These are phyloP conservation scores for Scolecobasidium constrictum DNA, from an alignment of 2,329 filamentous ascomycete species.

Conservation along the genomic window DNA sequence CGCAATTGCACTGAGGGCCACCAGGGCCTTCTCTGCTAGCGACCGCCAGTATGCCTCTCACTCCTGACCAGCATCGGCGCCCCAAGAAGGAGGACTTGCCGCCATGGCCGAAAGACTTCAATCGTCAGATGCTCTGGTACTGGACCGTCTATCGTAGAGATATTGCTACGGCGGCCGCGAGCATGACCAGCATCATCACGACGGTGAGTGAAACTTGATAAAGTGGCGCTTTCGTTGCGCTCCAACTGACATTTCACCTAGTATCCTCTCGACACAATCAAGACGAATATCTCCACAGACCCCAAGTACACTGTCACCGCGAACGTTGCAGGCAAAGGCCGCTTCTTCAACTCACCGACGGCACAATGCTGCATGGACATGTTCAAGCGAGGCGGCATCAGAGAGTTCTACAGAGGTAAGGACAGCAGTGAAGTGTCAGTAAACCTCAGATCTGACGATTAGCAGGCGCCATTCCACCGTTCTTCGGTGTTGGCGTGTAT, in stretches of 20 bases:
- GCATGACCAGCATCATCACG: constrained; percentile 64
- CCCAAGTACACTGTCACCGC: constrained; percentile 12
- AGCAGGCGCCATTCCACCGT: constrained; percentile 64
- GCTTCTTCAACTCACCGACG: constrained; percentile 58
- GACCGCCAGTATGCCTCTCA: constrained; percentile 31
- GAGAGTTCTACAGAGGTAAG: constrained; percentile 41
- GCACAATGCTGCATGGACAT: constrained; percentile 67
- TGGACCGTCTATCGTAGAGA: constrained; percentile 60
- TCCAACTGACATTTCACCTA: constrained; percentile 15
- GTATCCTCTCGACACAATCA: constrained; percentile 81
- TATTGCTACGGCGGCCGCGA: constrained; percentile 66
- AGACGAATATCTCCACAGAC: constrained; percentile 58
- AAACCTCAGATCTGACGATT: constrained; percentile 9
- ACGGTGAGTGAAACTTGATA: constrained; percentile 41
- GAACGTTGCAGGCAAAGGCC: constrained; percentile 4
- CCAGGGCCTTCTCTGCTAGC: constrained; percentile 37
- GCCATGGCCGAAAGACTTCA: constrained; percentile 14
- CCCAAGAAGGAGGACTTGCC: constrained; percentile 17
- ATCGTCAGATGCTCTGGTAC: not conserved
- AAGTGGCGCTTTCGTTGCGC: not conserved
- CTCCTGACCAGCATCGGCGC: constrained; percentile 20
- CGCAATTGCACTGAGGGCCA: constrained; percentile 52
- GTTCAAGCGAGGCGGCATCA: constrained; percentile 46
- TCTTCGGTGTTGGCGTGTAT: constrained; percentile 67
- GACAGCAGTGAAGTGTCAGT: constrained; percentile 7